Conservation (phyloP, 2,329 filamentous ascomycete species). For the Magnaporthiopsis rhizophila region DNA sequence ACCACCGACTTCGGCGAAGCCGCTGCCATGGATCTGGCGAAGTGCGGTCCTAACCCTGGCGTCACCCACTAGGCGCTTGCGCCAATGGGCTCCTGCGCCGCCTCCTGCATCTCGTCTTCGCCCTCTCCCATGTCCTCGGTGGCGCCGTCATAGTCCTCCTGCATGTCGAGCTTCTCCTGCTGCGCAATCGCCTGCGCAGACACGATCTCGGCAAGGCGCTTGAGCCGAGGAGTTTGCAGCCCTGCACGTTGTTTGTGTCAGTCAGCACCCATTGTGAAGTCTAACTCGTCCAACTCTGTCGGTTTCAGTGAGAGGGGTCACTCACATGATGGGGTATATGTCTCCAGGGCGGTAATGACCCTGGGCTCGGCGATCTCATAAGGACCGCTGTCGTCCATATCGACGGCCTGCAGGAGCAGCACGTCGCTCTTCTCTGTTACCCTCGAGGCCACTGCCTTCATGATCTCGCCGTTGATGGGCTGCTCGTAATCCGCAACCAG, state of each 20-base stretch:
- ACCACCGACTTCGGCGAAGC: conserved; percentile 19
- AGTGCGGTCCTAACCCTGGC: conserved; percentile 10
- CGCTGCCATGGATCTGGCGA: conserved; percentile 13
- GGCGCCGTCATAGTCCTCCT: conserved; percentile 32
- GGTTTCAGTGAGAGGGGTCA: conserved; percentile 16
- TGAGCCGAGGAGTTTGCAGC: conserved; percentile 92
- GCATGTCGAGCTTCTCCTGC: conserved; percentile 70
- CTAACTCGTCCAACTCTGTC: not conserved
- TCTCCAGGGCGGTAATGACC: conserved; percentile 92
- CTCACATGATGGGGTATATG: conserved; percentile 95
- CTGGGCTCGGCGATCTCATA: conserved; percentile 98
- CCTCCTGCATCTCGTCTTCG: conserved; percentile 30
- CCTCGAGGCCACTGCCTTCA: conserved; percentile 96
- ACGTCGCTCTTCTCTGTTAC: conserved; percentile 99
- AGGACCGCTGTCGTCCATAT: conserved; percentile 97
- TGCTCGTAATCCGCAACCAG: conserved; percentile 98
- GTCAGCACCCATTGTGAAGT: not conserved
- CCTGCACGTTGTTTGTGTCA: conserved; percentile 39
- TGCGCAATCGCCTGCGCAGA: conserved; percentile 94
- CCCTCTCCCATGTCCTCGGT: conserved; percentile 42
- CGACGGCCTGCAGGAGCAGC: conserved; percentile 83
- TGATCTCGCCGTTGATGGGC: conserved; percentile 98
- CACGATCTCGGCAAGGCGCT: conserved; percentile 96
- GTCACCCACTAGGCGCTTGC: conserved; percentile 27
- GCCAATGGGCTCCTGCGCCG: conserved; percentile 26